Evolutionary conservation across 768 basidiomycete species (phyloP), one percentile per base, ranked within the genome.

Genomic region (Strobilomyces echinocephalus): DNA sequence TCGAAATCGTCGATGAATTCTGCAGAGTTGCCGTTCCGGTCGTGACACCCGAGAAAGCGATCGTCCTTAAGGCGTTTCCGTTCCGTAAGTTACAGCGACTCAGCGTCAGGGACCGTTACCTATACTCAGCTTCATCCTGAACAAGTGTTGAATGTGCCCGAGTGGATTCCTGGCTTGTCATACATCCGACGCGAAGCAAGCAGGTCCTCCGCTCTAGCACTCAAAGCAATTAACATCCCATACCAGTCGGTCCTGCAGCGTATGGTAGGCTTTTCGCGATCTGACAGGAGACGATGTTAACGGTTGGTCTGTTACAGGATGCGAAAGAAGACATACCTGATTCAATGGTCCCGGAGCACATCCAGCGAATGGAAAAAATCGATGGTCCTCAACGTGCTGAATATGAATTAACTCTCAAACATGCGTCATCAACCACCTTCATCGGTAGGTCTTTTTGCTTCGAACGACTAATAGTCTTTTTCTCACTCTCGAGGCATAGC

Each of bases 1-100:
- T 48, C 5, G 16, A 16, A 47, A 4, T 26, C 1, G 28, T 60
- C 8, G 26, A 53, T 16, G 41, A 20, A 1, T 63, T 53, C 28
- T 3, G 45, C 2, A n/a, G 48, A 24, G 36, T 21, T 31, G 45
- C 49, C 9, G 0, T 55, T 1, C 20, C 42, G 1, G 55, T 40
- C 5, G 24, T 61, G 31, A 43, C 41, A 21, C 52, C 60, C 1
- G 60, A 54, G 46, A 52, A 28, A 35, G 60, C 60, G 2, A 21
- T 52, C 8, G 34, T 61, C 38, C 35, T 61, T 28, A 34, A 54
- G 8, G 20, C 18, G 6, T 35, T 35, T 15, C 34, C 34, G 12
- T 35, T 35, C 34, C 5, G 34, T 35, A 35, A 35, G 34, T 35
- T 10, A 3, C 34, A 5, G 2, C 7, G 11, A 35, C 12, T 35